Evolutionary conservation across 352 stramenopile genomes (phyloP).

Genomic region (Globisporangium ultimum): DNA sequence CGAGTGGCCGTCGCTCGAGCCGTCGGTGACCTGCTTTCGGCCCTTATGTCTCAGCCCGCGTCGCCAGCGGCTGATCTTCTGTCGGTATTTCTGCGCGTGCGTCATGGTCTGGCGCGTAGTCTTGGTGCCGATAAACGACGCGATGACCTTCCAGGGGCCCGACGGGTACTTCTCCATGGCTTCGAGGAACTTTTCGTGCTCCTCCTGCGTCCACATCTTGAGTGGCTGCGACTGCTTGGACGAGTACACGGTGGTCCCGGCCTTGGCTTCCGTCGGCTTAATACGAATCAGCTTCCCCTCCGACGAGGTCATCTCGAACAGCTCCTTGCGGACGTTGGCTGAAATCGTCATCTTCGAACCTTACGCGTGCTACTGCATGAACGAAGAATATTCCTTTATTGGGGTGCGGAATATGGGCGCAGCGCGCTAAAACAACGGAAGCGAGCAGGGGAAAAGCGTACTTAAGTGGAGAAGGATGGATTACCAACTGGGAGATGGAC

Average conservation of each 20-base stretch:
- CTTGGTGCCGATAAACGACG: slow-evolving; percentile 75
- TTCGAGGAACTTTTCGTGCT: slow-evolving; percentile 84
- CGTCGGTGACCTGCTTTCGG: slow-evolving; percentile 55
- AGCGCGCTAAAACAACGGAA: slow-evolving; percentile 10
- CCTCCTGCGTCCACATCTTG: slow-evolving; percentile 84
- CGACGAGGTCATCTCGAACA: slow-evolving; percentile 78
- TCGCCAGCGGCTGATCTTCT: slow-evolving; percentile 83
- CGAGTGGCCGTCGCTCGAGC: slow-evolving; percentile 17
- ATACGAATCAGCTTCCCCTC: slow-evolving; percentile 84
- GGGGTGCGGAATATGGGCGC: slow-evolving; percentile 7
- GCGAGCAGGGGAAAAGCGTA: slow-evolving; percentile 29
- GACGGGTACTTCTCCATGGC: slow-evolving; percentile 86
- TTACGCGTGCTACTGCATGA: slow-evolving; percentile 5
- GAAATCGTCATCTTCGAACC: slow-evolving; percentile 76
- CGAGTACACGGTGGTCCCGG: slow-evolving; percentile 80
- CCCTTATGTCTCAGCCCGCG: slow-evolving; percentile 77
- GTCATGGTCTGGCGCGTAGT: slow-evolving; percentile 93
- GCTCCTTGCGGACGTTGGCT: slow-evolving; percentile 80
- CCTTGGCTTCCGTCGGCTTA: slow-evolving; percentile 81
- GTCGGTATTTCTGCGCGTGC: slow-evolving; percentile 80
- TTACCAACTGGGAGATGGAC: slow-evolving; percentile 17
- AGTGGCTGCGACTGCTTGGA: slow-evolving; percentile 81
- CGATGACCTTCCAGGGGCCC: slow-evolving; percentile 82
- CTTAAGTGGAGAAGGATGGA: slow-evolving; percentile 37
- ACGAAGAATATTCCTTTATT: slow-evolving; percentile 19